Conservation (phyloP, 2,329 filamentous ascomycete genomes). For the Escovopsis sp. region DNA sequence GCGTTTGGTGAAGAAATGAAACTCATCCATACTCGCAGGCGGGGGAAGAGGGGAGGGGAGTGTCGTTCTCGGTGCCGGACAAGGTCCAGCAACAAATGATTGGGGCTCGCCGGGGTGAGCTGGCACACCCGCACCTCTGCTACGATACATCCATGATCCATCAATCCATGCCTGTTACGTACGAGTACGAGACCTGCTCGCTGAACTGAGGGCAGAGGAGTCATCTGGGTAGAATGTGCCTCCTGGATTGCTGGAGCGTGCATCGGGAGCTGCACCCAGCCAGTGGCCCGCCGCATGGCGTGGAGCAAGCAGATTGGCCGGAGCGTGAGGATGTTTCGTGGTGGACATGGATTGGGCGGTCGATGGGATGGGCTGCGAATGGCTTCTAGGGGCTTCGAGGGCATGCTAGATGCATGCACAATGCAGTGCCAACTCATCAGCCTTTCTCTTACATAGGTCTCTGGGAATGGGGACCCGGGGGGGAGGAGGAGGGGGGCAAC, state of each 20-base stretch:
- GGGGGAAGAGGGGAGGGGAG: no score
- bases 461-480: not conserved
- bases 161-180: no score
- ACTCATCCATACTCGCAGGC: no score
- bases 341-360: constrained; percentile 11
- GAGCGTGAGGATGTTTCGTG: constrained; percentile 7
- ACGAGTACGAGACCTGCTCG: no score
- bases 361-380: constrained; percentile 5
- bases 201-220: no score
- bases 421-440: constrained; percentile 12
- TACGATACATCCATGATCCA: not conserved
- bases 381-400: constrained; percentile 1
- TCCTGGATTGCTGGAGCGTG: no score
- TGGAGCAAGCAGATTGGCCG: constrained; percentile 15
- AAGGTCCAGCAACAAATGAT: constrained; percentile 13
- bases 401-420: constrained; percentile 7
- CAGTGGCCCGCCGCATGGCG: constrained; percentile 11
- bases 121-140: constrained; percentile 9
- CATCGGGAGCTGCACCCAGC: no score
- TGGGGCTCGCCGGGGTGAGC: constrained; percentile 12
- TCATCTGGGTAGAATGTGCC: no score
- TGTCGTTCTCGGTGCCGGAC: no score
- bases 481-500: constrained; percentile 1
- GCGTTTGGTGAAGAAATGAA: not conserved
- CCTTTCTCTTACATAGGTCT: not conserved